Evolutionary conservation across 257 asterid species (phyloP), one percentile per base, ranked within the genome.

Genomic region (Misopates orontium): DNA sequence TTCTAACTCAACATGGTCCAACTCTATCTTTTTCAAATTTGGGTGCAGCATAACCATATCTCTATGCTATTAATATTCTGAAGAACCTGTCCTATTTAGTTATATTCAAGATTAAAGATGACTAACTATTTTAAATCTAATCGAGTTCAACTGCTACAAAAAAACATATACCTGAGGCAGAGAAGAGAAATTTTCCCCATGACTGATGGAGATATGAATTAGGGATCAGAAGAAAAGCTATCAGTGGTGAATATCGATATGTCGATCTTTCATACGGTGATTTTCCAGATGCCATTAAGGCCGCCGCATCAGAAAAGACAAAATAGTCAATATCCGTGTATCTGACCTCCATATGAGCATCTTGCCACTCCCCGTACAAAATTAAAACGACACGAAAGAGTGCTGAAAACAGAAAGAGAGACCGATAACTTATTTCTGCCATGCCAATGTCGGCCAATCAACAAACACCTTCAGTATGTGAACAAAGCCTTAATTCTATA

Each of bases 281-380:
- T 62, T 78, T 85, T 40, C 97, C 88, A 18, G 84, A 79, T 18
- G 86, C 85, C 87, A 93, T 79, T 60, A 90, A 75, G 42, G 84
- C 48, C 5, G 99, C 95, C 58, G 97, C 99, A 69, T 90, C 99
- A 59, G 97, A 90, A 72, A 90, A 93, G 24, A 93, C 99, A 36
- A 83, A 81, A 68, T 93, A 93, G 81, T 93, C 99, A 1, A 90
- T 80, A 73, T 93, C 97, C 7, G 99, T 90, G 77, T 90, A 90
- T 62, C 96, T 80, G 69, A 93, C 99, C 75, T 87, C 96, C 97
- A 93, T 79, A 73, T 87, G 87, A 47, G 75, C 75, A 67, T 93
- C 99, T 79, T 93, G 99, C 97, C 97, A 90, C 79, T 90, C 95
- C 12, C 99, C 99, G 49, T 78, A 93, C 15, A 93, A 58, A 42